Evolutionary conservation across 345 rosid species (phyloP), one percentile per base, ranked within the genome.

Genomic region (Erodium maritimum): DNA sequence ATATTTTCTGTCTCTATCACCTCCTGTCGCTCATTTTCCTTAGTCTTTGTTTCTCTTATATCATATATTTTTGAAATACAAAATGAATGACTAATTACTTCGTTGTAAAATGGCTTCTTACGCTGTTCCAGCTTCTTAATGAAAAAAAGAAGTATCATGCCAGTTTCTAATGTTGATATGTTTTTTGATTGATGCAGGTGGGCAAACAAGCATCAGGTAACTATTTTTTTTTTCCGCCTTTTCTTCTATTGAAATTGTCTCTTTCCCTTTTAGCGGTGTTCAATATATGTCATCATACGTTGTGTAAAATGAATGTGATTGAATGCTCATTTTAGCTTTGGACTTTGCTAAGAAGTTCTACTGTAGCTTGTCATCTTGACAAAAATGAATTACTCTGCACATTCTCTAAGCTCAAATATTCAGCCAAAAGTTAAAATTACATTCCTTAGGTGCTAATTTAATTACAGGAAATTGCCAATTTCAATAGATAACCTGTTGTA

Each of bases 131-230:
- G 17, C 14, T 16, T 25, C 37, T 33, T 8, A 5, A 18, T 51
- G 21, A 14, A 53, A 24, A 33, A 25, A 25, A 3, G 14, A 12
- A 3, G 52, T 54, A 16, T 50, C 45, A 58, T 17, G 2, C 9
- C 21, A 7, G 17, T 61, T 34, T 70, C 17, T 46, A 45, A 12
- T 56, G 23, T 60, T 64, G 56, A 60, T 50, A 17, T 23, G 45
- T 24, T 69, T 10, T 57, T 56, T 21, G 51, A 21, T 66, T 73
- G 61, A 45, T 67, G 59, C 76, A 84, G 91, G 91, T 64, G 91
- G 91, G 52, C 91, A 81, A 61, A 81, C 91, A 61, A 84, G 87
- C 64, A 84, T 81, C 72, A 81, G 91, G 91, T 84, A 73, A 77
- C 24, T 58, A 23, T 24, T 29, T 33, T 29, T 13, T 1, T 21